Conservation (phyloP, 257 asterid species). For the Solanum raphanifolium region DNA sequence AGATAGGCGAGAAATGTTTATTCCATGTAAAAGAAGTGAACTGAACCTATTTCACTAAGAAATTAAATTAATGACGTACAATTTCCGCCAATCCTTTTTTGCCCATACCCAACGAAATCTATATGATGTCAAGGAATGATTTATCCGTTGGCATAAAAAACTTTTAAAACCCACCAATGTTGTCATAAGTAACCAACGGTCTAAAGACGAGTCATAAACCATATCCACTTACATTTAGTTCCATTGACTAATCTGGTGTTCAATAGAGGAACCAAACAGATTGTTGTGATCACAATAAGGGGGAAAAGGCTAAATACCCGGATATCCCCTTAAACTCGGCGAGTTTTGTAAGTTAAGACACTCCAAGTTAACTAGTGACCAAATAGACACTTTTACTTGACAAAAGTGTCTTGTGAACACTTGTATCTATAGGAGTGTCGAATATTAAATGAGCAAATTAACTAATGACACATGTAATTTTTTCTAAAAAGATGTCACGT, state of each 20-base stretch:
- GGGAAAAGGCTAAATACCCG: not conserved
- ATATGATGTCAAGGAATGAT: not conserved
- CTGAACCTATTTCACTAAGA: not conserved
- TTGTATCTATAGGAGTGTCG: not conserved
- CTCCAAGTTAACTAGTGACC: not conserved
- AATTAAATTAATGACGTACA: not conserved
- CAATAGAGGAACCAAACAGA: not conserved
- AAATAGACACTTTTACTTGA: not conserved
- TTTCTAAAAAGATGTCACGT: not conserved
- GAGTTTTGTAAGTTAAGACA: not conserved
- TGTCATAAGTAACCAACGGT: not conserved
- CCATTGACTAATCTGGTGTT: not conserved
- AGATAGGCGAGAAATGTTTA: not conserved
- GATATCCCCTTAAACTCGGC: not conserved
- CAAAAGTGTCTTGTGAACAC: not conserved
- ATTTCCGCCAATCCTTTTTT: not conserved
- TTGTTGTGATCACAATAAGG: not conserved
- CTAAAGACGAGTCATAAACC: not conserved
- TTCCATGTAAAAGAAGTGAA: not conserved
- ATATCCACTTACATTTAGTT: not conserved
- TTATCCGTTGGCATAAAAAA: not conserved
- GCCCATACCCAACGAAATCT: not conserved
- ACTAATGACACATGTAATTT: not conserved
- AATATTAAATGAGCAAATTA: not conserved
- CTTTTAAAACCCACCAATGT: not conserved